Conservation (phyloP, 2,329 filamentous ascomycete species). For the Pyrenophora seminiperda region DNA sequence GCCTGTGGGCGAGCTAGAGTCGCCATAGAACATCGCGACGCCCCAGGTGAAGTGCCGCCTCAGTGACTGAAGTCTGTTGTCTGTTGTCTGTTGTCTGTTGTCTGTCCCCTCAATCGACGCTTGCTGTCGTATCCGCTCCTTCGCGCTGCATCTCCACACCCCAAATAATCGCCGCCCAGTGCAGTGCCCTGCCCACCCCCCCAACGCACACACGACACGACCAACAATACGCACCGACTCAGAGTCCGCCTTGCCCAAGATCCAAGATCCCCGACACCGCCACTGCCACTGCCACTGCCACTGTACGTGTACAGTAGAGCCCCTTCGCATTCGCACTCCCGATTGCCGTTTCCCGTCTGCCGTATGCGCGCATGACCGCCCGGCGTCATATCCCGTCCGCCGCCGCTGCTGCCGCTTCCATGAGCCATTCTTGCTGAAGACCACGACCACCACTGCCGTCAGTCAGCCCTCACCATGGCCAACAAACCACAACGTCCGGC, state of each 20-base stretch:
- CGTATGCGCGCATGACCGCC: slow-evolving; percentile 41
- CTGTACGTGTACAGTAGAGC: background rate
- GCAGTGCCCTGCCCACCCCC: background rate
- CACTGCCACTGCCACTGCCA: slow-evolving; percentile 1
- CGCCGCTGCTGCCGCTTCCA: slow-evolving; percentile 22
- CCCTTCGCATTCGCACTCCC: slow-evolving; percentile 22
- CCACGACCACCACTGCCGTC: slow-evolving; percentile 3
- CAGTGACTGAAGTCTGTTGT: no score
- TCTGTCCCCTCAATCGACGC: slow-evolving; percentile 13
- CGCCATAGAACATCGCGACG: slow-evolving; percentile 13
- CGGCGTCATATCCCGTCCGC: slow-evolving; percentile 26
- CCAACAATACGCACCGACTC: slow-evolving; percentile 4
- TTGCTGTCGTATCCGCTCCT: slow-evolving; percentile 39
- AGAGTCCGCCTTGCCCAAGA: slow-evolving; percentile 9
- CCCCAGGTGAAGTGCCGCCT: slow-evolving; percentile 4
- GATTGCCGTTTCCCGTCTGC: slow-evolving; percentile 31
- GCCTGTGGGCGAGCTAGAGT: slow-evolving; percentile 10
- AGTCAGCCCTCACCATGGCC: slow-evolving; percentile 29
- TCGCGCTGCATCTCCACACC: slow-evolving; percentile 26
- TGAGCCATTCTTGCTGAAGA: slow-evolving; percentile 29
- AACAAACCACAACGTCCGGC: slow-evolving; percentile 39
- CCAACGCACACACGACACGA: background rate
- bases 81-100: no score
- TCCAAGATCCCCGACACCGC: slow-evolving; percentile 18
- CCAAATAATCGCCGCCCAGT: slow-evolving; percentile 8